phyloP scores from a whole-genome alignment of 768 basidiomycete species.

The Leccinum pellstonianum region DNA sequence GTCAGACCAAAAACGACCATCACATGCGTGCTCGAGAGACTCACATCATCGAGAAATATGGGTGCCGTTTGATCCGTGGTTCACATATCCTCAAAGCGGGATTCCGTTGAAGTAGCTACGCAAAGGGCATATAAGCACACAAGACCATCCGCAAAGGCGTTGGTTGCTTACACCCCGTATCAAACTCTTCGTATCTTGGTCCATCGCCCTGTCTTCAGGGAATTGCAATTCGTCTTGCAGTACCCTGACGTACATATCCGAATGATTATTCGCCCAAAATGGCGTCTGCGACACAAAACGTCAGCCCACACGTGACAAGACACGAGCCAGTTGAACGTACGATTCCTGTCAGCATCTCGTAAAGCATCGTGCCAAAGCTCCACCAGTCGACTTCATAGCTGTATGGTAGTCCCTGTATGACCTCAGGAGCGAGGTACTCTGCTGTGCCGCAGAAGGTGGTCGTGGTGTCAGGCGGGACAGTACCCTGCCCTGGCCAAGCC shows the following conservation, averaged over 20 bases:
- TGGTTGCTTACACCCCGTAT: conserved; percentile 80
- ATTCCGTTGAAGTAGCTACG: conserved; percentile 87
- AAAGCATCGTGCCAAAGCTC: conserved; percentile 97
- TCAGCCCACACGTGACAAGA: conserved; percentile 20
- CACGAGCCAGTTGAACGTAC: conserved; percentile 42
- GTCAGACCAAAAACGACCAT: conserved; percentile 13
- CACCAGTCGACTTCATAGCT: conserved; percentile 98
- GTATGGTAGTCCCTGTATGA: conserved; percentile 87
- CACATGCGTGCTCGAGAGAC: conserved; percentile 32
- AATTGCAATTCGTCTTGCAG: conserved; percentile 88
- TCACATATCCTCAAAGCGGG: conserved; percentile 90
- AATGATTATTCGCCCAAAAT: conserved; percentile 89
- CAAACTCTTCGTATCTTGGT: conserved; percentile 92
- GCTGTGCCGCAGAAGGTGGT: conserved; percentile 95
- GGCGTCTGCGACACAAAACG: conserved; percentile 59
- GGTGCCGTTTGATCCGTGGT: conserved; percentile 90
- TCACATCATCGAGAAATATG: conserved; percentile 93
- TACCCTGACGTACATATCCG: conserved; percentile 93
- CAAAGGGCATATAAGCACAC: conserved; percentile 13
- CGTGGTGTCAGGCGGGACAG: conserved; percentile 61
- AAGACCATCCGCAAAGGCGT: background rate
- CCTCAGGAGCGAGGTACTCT: conserved; percentile 95
- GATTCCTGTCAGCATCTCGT: conserved; percentile 95
- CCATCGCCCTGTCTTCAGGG: conserved; percentile 89
- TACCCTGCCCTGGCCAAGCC: conserved; percentile 57